Evolutionary conservation across 306 rosid species (phyloP), one percentile per base, ranked within the genome.

Genomic region (Mimosa pudica): DNA sequence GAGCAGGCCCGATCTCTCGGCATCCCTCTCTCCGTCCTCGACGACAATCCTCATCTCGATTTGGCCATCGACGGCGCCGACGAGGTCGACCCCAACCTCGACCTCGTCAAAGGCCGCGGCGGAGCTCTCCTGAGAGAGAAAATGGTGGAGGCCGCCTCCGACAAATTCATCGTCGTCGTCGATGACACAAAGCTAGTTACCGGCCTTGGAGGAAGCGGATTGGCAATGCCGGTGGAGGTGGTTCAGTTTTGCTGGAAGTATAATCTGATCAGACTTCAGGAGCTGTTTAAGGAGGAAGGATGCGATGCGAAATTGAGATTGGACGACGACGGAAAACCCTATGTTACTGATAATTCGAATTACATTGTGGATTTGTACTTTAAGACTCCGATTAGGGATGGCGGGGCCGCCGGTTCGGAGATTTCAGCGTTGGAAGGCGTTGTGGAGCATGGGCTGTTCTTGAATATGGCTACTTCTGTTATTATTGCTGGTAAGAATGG

Each of bases 201-300:
- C 0, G 97, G 97, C 0, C 87, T 92, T 0, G 97, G 97, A 0
- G 96, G 97, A 0, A 88, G 92, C 24, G 96, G 97, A 0, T 70
- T 90, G 0, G 97, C 97, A 20, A 92, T 92, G 97, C 96, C 97
- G 2, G 97, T 92, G 57, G 96, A 92, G 83, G 97, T 92, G 47
- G 97, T 92, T 10, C 97, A 92, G 73, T 92, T 92, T 71, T 92
- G 97, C 46, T 92, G 97, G 97, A 92, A 92, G 65, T 90, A 89
- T 70, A 92, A 90, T 30, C 17, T 90, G 81, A 57, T 78, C 8
- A 82, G 97, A 75, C 86, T 92, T 32, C 89, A 84, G 62, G 92
- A 84, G 6, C 49, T 92, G 74, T 92, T 92, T 54, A 88, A 89
- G 55, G 96, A 87, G 12, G 86, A 92, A 85, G 97, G 96, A 4